Percentiles rank a stretch among this genome's conserved stretches.
phyloP scores from a whole-genome alignment of 2,329 filamentous ascomycete species.

The Bertia moriformis region DNA sequence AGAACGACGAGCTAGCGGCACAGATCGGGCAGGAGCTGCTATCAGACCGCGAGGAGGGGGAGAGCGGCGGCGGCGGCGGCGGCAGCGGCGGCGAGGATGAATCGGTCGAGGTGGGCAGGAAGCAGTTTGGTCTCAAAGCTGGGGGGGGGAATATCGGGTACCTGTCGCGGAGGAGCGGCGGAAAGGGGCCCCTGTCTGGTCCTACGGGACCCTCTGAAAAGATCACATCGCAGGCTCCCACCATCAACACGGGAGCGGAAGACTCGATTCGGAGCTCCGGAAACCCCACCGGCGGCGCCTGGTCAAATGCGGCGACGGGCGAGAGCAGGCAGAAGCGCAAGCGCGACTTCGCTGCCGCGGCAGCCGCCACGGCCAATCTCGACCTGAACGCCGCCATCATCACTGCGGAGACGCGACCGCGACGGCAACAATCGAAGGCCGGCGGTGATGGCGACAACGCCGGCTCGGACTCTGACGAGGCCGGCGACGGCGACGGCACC shows the following conservation, averaged over 20 bases:
- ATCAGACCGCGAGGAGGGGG: conserved; percentile 36
- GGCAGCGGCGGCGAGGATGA: conserved; percentile 39
- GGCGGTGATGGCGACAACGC: too few relatives aligned
- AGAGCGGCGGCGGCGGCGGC: conserved; percentile 28
- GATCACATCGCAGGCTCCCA: too few relatives aligned
- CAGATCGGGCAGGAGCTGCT: conserved; percentile 61
- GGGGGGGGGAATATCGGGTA: too few relatives aligned
- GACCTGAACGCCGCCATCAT: conserved; percentile 11
- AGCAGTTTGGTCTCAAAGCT: conserved; percentile 47
- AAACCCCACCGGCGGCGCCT: conserved; percentile 24
- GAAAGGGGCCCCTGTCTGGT: too few relatives aligned
- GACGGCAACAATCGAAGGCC: conserved; percentile 8
- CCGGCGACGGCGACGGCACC: conserved; percentile 18
- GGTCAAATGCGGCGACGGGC: conserved; percentile 21
- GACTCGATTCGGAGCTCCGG: too few relatives aligned
- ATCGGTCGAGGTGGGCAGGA: conserved; percentile 49
- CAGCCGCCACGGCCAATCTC: conserved; percentile 8
- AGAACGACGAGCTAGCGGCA: conserved; percentile 64
- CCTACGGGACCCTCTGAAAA: too few relatives aligned
- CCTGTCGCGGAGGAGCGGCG: too few relatives aligned
- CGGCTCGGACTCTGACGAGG: conserved; percentile 9
- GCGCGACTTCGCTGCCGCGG: conserved; percentile 11
- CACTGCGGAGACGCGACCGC: conserved; percentile 8
- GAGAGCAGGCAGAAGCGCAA: conserved; percentile 23
- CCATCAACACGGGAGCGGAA: too few relatives aligned